Percentiles rank a stretch among this genome's conserved stretches.
Evolutionary conservation across 345 rosid species (phyloP).

Genomic region (Dipteronia sinensis): DNA sequence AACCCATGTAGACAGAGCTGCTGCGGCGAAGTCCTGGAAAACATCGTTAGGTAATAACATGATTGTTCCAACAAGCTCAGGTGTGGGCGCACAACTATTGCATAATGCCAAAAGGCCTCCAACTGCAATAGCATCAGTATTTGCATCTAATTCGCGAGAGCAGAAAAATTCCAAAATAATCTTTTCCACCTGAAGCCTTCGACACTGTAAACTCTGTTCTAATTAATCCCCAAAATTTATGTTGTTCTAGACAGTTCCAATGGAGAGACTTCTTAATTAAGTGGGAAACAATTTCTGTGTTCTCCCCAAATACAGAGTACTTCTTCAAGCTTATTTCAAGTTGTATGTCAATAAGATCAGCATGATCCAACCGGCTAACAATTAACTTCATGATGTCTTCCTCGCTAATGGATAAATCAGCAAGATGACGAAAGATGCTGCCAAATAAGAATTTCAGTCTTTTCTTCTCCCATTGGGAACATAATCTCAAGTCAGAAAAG

Average conservation of each 20-base stretch:
- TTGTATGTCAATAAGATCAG: conserved; percentile 44
- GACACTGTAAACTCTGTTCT: conserved; percentile 55
- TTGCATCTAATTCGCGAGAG: conserved; percentile 35
- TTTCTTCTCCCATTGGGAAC: conserved; percentile 38
- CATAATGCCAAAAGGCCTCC: conserved; percentile 49
- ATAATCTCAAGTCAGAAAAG: conserved; percentile 32
- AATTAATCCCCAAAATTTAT: conserved; percentile 53
- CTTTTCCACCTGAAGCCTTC: conserved; percentile 41
- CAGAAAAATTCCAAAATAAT: conserved; percentile 45
- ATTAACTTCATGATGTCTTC: conserved; percentile 43
- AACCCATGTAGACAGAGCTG: conserved; percentile 48
- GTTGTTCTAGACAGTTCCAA: conserved; percentile 52
- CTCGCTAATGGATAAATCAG: conserved; percentile 38
- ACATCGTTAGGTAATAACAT: conserved; percentile 44
- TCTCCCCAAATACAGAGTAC: conserved; percentile 45
- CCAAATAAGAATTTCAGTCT: conserved; percentile 29
- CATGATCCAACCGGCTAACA: conserved; percentile 35
- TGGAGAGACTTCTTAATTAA: conserved; percentile 43
- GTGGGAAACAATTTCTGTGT: conserved; percentile 27
- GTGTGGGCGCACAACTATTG: conserved; percentile 42
- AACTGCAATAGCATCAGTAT: conserved; percentile 45
- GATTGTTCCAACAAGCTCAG: conserved; percentile 49
- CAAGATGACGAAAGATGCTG: conserved; percentile 38
- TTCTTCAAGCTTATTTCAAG: conserved; percentile 49
- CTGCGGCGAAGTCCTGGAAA: conserved; percentile 45